Evolutionary conservation across 257 asterid genomes (phyloP), one percentile per base, ranked within the genome.

Genomic region (Misopates orontium): DNA sequence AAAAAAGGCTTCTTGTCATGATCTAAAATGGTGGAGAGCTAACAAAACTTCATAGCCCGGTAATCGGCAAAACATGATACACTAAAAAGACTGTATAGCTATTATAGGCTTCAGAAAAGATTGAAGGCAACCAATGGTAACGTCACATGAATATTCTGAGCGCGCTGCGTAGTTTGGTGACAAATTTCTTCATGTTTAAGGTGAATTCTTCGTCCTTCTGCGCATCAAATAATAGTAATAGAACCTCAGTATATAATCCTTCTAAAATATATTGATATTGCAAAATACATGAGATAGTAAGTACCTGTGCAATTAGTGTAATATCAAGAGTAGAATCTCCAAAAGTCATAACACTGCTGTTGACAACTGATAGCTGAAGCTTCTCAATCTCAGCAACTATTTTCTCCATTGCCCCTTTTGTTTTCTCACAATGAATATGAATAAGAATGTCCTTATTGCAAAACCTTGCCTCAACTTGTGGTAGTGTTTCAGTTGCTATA

Each of bases 291-390:
- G 11, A 36, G 28, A 28, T 17, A 32, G 31, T 8, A 10, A 8
- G 10, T 59, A 86, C 97, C 95, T 82, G 80, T 22, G 97, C 90
- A 54, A 78, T 74, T 17, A 90, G 47, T 8, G 91, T 82, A 0
- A 90, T 77, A 67, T 82, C 84, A 64, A 90, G 91, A 20, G 86
- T 73, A 51, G 87, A 79, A 50, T 68, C 83, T 67, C 97, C 95
- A 36, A 90, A 85, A 36, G 84, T 69, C 79, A 85, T 74, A n/a
- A 80, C 65, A 53, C 87, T 81, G 78, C 82, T 90, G 66, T 77
- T 87, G 11, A 76, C 82, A 56, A 87, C 88, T 18, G 95, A 72
- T 22, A 87, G 71, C 22, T 71, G 78, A 42, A 85, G 90, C 57
- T 87, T 87, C 75, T 83, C 97, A 24, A 87, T 68, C 36, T 83